A percentile compares a stretch with the other conserved stretches of the same genome.
phyloP scores from a whole-genome alignment of 805 yeast genomes.

The Wickerhamiella bombiphila region DNA sequence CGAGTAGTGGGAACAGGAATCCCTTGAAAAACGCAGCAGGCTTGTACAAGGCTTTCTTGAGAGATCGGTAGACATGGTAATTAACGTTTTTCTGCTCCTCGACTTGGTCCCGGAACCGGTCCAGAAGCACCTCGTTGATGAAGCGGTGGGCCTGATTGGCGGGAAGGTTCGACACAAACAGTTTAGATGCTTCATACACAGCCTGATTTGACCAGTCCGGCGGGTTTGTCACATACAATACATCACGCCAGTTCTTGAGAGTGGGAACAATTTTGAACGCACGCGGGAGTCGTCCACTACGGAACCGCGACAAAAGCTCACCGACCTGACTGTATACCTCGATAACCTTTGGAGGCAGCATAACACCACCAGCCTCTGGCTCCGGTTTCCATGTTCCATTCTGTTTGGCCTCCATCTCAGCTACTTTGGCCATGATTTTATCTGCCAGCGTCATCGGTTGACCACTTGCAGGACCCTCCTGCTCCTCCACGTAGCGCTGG shows the following conservation, averaged over 20 bases:
- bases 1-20: conserved; percentile 78
- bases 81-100: conserved; percentile 42
- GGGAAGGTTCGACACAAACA: conserved; percentile 79
- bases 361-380: conserved; percentile 44
- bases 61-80: conserved; percentile 82
- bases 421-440: conserved; percentile 79
- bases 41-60: conserved; percentile 85
- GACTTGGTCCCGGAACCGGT: conserved; percentile 29
- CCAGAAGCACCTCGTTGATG: conserved; percentile 34
- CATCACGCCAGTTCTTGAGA: conserved; percentile 89
- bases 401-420: conserved; percentile 35
- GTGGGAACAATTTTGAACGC: conserved; percentile 90
- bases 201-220: conserved; percentile 92
- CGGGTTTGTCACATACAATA: conserved; percentile 83
- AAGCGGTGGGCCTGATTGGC: conserved; percentile 83
- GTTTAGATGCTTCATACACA: conserved; percentile 82
- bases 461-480: conserved; percentile 15
- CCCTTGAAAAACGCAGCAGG: conserved; percentile 98
- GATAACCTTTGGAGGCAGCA: conserved; percentile 90
- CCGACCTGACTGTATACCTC: conserved; percentile 91
- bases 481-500: conserved; percentile 42
- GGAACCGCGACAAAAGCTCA: conserved; percentile 68
- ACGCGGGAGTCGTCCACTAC: conserved; percentile 94
- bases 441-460: conserved; percentile 47
- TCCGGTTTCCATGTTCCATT: conserved; percentile 8